These are phyloP conservation scores for Boletus bicolor DNA, from an alignment of 768 basidiomycete species.

Conservation along the genomic window DNA sequence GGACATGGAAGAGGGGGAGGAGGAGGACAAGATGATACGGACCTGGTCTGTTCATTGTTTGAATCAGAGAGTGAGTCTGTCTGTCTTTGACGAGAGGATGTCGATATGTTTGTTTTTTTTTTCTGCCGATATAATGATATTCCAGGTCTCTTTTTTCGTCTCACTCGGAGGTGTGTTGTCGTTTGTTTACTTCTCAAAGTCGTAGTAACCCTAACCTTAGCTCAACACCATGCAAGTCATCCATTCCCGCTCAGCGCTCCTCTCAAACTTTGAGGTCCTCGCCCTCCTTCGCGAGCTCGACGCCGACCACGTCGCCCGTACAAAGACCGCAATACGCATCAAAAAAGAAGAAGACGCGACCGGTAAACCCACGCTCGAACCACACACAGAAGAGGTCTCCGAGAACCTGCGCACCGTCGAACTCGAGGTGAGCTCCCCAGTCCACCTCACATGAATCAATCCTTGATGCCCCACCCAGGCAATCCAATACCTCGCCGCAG, in stretches of 20 bases:
- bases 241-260: constrained; percentile 69
- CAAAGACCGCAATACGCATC: constrained; percentile 66
- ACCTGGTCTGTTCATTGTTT: constrained; percentile 62
- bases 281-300: constrained; percentile 74
- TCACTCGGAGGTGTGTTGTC: constrained; percentile 23
- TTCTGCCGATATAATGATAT: constrained; percentile 6
- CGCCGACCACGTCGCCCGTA: constrained; percentile 63
- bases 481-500: constrained; percentile 77
- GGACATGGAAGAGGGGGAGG: not conserved
- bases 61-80: not conserved
- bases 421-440: constrained; percentile 48
- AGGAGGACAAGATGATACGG: constrained; percentile 15
- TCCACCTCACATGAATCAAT: not conserved
- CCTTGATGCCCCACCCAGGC: constrained; percentile 47
- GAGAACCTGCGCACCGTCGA: constrained; percentile 85
- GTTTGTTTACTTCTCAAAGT: constrained; percentile 20
- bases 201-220: constrained; percentile 23
- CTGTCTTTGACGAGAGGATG: not conserved
- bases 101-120: constrained; percentile 12
- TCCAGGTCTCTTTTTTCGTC: constrained; percentile 10
- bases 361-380: constrained; percentile 29
- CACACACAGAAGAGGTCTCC: constrained; percentile 54
- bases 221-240: constrained; percentile 17
- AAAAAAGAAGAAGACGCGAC: constrained; percentile 74
- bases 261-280: constrained; percentile 88